Conservation (phyloP, 2,329 filamentous ascomycete species). For the Dissoconium aciculare region DNA sequence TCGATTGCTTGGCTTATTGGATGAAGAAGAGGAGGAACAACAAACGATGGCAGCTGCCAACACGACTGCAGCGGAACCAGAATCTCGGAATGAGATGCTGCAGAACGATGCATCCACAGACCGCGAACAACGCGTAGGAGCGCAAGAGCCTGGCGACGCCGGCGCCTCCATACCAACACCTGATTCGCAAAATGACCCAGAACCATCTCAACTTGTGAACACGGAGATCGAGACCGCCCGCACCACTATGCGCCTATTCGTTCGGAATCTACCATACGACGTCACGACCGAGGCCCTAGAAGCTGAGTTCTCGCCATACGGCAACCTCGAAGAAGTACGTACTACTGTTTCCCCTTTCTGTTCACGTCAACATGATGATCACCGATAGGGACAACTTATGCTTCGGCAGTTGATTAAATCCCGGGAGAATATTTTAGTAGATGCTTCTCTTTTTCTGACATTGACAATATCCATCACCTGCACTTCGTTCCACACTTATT, state of each 20-base stretch:
- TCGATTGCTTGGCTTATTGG: constrained; percentile 67
- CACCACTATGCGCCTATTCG: constrained; percentile 64
- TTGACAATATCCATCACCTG: constrained; percentile 12
- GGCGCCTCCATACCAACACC: constrained; percentile 14
- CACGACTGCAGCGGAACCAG: not conserved
- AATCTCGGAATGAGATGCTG: not conserved
- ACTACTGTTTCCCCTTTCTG: constrained; percentile 3
- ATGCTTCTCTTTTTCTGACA: constrained; percentile 68
- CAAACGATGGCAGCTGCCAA: not conserved
- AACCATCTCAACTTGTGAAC: constrained; percentile 19
- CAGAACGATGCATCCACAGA: constrained; percentile 10
- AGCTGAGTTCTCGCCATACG: constrained; percentile 55
- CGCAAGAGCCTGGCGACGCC: constrained; percentile 2
- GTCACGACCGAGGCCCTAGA: constrained; percentile 64
- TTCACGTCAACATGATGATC: constrained; percentile 59
- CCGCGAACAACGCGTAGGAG: constrained; percentile 22
- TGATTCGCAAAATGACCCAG: too few relatives aligned
- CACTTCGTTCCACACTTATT: constrained; percentile 1
- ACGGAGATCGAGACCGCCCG: constrained; percentile 47
- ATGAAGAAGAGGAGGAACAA: constrained; percentile 46
- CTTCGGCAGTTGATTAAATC: constrained; percentile 74
- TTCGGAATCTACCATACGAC: constrained; percentile 76
- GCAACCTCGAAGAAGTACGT: constrained; percentile 76
- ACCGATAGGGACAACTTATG: constrained; percentile 99
- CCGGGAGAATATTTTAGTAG: constrained; percentile 99